Conservation (phyloP, 176 grass and related monocot species). For the Leersia perrieri region DNA sequence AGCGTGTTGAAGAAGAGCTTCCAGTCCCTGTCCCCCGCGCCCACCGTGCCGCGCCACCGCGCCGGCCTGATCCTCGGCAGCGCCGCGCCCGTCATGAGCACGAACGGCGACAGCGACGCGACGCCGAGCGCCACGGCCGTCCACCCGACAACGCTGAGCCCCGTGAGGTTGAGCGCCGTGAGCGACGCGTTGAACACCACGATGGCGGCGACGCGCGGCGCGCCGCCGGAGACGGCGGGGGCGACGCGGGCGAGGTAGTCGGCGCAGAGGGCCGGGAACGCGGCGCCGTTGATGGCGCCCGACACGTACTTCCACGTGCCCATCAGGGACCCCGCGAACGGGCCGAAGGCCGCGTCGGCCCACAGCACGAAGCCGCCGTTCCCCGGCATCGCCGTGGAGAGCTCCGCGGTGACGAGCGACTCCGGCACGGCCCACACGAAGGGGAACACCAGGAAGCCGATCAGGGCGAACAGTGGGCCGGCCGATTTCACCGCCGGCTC, state of each 20-base stretch:
- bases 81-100: conserved; percentile 61
- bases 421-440: conserved; percentile 83
- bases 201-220: conserved; percentile 34
- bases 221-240: conserved; percentile 41
- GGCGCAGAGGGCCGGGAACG: conserved; percentile 67
- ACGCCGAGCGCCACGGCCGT: conserved; percentile 58
- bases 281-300: conserved; percentile 57
- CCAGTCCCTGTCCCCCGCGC: conserved; percentile 42
- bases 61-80: conserved; percentile 54
- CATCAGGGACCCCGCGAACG: conserved; percentile 63
- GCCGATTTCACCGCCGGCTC: conserved; percentile 65
- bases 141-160: conserved; percentile 65
- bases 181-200: conserved; percentile 48
- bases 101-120: conserved; percentile 63
- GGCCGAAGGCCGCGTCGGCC: conserved; percentile 69
- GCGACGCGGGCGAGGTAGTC: conserved; percentile 55
- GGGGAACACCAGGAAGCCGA: conserved; percentile 72
- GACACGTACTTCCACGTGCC: conserved; percentile 74
- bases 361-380: conserved; percentile 80
- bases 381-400: conserved; percentile 66
- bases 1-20: conserved; percentile 82
- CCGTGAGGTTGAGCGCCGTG: conserved; percentile 57
- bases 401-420: conserved; percentile 71
- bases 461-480: conserved; percentile 50
- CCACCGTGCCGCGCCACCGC: conserved; percentile 43